Percentiles rank a stretch among this genome's conserved stretches.
Conservation (phyloP, 2,329 filamentous ascomycete genomes). For the Ophiostoma piceae region DNA sequence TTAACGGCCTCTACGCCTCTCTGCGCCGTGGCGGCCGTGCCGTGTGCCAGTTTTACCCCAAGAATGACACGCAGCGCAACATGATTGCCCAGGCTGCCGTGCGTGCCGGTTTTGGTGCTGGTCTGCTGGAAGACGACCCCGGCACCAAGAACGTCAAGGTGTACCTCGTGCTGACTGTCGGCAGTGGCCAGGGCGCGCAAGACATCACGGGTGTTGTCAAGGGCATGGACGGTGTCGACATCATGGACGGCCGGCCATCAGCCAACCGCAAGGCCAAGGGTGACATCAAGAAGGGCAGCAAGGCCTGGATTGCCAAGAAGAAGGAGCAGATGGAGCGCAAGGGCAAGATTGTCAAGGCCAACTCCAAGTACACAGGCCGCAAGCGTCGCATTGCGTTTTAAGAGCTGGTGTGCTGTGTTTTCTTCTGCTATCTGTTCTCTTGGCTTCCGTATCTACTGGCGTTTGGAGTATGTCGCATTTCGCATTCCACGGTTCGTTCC, state of each 20-base stretch:
- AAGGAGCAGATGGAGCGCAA: slow-evolving; percentile 93
- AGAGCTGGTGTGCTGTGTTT: neutral
- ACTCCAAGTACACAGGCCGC: slow-evolving; percentile 88
- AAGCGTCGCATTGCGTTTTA: slow-evolving; percentile 76
- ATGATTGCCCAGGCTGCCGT: slow-evolving; percentile 92
- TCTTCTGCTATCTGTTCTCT: neutral
- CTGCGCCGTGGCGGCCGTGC: slow-evolving; percentile 79
- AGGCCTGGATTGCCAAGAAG: slow-evolving; percentile 77
- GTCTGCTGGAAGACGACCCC: slow-evolving; percentile 88
- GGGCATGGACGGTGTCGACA: slow-evolving; percentile 82
- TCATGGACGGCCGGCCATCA: slow-evolving; percentile 63
- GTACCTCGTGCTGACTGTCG: slow-evolving; percentile 92
- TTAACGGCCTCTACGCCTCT: slow-evolving; percentile 83
- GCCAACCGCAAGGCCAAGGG: slow-evolving; percentile 45
- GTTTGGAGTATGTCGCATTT: slow-evolving; percentile 12
- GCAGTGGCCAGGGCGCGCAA: slow-evolving; percentile 54
- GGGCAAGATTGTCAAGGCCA: slow-evolving; percentile 88
- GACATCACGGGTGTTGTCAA: slow-evolving; percentile 89
- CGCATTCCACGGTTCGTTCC: neutral
- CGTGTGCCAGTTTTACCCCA: slow-evolving; percentile 97
- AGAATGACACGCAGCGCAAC: slow-evolving; percentile 82
- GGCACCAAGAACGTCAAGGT: slow-evolving; percentile 95
- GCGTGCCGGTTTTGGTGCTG: slow-evolving; percentile 90
- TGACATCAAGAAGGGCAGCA: slow-evolving; percentile 71
- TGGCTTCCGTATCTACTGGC: slow-evolving; percentile 4